Base-by-base conservation (phyloP, 306 rosid genomes). In the Rosa lucieae region DNA sequence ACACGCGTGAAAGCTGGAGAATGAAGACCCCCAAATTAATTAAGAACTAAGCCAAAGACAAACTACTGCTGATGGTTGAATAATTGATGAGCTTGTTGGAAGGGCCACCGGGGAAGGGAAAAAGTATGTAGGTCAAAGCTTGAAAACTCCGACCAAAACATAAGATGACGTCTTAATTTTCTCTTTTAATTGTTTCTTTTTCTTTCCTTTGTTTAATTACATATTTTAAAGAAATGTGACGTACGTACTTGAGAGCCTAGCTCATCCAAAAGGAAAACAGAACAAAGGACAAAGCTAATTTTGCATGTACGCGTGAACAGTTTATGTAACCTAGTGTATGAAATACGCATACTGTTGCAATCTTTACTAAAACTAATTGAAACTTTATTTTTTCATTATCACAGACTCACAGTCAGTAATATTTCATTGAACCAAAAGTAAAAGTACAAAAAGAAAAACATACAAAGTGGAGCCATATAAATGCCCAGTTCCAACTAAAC, bases 51-150 rank as follows among this genome's bases (percentile, higher is more conserved):
- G 0, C 43, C 12, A 42, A 20, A 17, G 46, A 17, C 71, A 66
- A 17, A 10, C 26, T 39, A 66, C 71, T 66, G 71, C 23, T 66
- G 47, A 66, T 39, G 71, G 44, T 66, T 66, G 47, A 66, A 63
- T 5, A 63, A 17, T 66, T 39, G 47, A 17, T 35, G 23, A 66
- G 47, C 47, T 15, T 66, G n/a, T 66, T 15, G 46, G 21, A 47
- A 39, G 17, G 46, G 23, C 47, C 48, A 13, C 26, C 23, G 71
- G 47, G n/a, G 13, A 66, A 8, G 23, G 71, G 26, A 18, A 37
- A 56, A 37, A 37, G 29, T 23, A 6, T 18, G 61, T 18, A 17
- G 61, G 61, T 53, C 61, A 32, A 53, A 56, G 63, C 63, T 61
- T 26, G 21, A 15, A 40, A 20, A 37, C 47, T 15, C 26, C 47